Evolutionary conservation across 371 early-diverging fungal genomes (phyloP).

Genomic region (Phascolomyces articulosus): DNA sequence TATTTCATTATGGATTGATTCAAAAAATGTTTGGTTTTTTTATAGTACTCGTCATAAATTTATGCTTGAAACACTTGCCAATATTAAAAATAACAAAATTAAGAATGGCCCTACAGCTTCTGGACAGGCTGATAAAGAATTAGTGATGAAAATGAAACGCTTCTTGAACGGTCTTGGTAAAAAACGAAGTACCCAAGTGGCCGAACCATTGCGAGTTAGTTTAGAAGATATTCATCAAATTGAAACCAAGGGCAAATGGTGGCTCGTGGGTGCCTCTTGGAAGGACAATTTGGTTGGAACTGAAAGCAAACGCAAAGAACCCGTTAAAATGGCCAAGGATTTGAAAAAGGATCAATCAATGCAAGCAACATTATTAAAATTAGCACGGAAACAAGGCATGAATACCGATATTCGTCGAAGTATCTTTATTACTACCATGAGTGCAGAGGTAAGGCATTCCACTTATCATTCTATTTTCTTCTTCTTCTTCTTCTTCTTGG

Average conservation of each 20-base stretch:
- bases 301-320: slow-evolving; percentile 40
- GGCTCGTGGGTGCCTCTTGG: slow-evolving; percentile 87
- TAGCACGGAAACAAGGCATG: slow-evolving; percentile 91
- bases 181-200: slow-evolving; percentile 56
- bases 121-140: slow-evolving; percentile 60
- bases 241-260: slow-evolving; percentile 88
- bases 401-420: slow-evolving; percentile 94
- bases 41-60: slow-evolving; percentile 81
- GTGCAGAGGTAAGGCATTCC: slow-evolving; percentile 82
- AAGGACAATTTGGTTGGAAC: slow-evolving; percentile 66
- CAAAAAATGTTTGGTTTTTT: neutral
- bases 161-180: slow-evolving; percentile 73
- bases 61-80: slow-evolving; percentile 91
- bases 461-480: neutral
- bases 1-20: no score
- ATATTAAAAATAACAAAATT: slow-evolving; percentile 92
- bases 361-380: slow-evolving; percentile 68
- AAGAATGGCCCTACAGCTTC: slow-evolving; percentile 60
- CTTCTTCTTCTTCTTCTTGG: no score
- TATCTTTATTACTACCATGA: slow-evolving; percentile 92
- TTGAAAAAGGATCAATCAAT: slow-evolving; percentile 50
- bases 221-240: slow-evolving; percentile 87
- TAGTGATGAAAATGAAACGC: slow-evolving; percentile 78
- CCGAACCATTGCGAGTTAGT: slow-evolving; percentile 84
- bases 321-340: slow-evolving; percentile 39